phyloP scores from a whole-genome alignment of 2,329 filamentous ascomycete species.

The Metarhizium brunneum region DNA sequence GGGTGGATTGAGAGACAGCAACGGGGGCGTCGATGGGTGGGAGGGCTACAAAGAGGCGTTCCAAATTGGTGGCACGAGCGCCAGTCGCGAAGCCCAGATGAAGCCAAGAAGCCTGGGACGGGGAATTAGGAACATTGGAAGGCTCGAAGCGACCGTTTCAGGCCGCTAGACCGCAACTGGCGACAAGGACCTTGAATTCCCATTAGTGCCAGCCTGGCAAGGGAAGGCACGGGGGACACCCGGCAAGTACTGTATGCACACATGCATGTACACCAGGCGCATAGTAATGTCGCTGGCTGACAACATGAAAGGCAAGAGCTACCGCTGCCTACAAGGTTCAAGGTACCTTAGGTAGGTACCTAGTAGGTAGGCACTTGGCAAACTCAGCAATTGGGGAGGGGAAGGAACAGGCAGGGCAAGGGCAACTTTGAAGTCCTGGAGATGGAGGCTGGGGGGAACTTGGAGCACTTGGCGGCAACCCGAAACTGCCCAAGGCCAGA shows the following conservation, averaged over 20 bases:
- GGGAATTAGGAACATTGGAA: neutral
- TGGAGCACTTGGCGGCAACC: too few relatives aligned
- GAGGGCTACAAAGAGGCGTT: conserved; percentile 1
- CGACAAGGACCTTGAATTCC: neutral
- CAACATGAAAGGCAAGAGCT: too few relatives aligned
- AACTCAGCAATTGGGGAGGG: too few relatives aligned
- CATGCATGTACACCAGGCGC: too few relatives aligned
- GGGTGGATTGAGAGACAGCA: neutral
- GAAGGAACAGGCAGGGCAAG: too few relatives aligned
- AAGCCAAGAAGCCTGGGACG: neutral
- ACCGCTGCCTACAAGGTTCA: too few relatives aligned
- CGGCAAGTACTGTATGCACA: neutral
- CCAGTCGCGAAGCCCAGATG: neutral
- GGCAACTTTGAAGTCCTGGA: too few relatives aligned
- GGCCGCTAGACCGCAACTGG: neutral
- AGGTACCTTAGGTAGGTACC: too few relatives aligned
- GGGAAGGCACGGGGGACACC: neutral
- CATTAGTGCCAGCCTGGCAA: neutral
- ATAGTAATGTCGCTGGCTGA: too few relatives aligned
- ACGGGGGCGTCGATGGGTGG: neutral
- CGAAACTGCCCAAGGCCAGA: neutral
- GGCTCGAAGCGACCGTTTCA: neutral
- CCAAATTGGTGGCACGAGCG: conserved; percentile 1
- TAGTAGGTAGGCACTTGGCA: too few relatives aligned
- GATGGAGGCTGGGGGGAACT: too few relatives aligned